A percentile compares a stretch with the other conserved stretches of the same genome.
These are phyloP conservation scores for Venturia aucupariae DNA, from an alignment of 2,329 filamentous ascomycete species.

Conservation along the genomic window DNA sequence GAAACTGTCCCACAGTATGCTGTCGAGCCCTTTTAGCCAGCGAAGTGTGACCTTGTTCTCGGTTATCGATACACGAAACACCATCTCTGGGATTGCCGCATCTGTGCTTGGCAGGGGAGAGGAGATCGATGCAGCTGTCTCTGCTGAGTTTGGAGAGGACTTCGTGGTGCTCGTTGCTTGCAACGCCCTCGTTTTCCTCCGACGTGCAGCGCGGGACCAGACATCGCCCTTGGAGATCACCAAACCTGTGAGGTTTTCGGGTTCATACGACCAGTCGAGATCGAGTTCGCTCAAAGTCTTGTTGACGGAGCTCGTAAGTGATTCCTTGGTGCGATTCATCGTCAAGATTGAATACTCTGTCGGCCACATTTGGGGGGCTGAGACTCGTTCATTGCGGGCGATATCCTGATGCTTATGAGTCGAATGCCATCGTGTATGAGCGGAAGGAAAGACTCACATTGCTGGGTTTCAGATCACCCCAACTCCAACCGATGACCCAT, in stretches of 20 bases:
- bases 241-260: conserved; percentile 43
- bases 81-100: conserved; percentile 30
- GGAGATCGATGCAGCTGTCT: not conserved
- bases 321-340: conserved; percentile 22
- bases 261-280: conserved; percentile 57
- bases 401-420: not conserved
- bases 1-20: conserved; percentile 75
- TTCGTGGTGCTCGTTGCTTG: conserved; percentile 17
- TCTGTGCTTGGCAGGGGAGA: conserved; percentile 11
- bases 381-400: not conserved
- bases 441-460: conserved; percentile 30
- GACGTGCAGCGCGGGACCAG: conserved; percentile 66
- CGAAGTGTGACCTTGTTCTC: conserved; percentile 40
- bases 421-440: conserved; percentile 14
- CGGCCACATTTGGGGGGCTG: conserved; percentile 22
- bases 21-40: conserved; percentile 69
- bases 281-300: conserved; percentile 47
- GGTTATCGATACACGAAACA: conserved; percentile 31
- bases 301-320: conserved; percentile 32
- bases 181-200: conserved; percentile 38
- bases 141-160: not conserved
- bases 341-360: conserved; percentile 39
- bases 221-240: conserved; percentile 62
- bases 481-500: conserved; percentile 89
- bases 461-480: conserved; percentile 54